A percentile compares a stretch with the other conserved stretches of the same genome.
phyloP scores from a whole-genome alignment of 441 rosid species.

The Mallotus japonicus region DNA sequence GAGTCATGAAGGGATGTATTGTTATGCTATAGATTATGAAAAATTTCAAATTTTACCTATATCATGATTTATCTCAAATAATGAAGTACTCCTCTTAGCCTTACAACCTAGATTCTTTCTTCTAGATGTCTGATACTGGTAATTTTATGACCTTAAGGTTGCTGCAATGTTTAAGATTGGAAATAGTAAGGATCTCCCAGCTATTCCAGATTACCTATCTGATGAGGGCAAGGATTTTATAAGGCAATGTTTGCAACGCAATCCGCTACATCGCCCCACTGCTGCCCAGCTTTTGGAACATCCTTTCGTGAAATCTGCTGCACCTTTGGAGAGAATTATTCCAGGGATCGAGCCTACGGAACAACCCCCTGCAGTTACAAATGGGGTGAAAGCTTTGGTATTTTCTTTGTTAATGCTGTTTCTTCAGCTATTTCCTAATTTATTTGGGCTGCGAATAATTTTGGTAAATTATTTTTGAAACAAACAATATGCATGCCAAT shows the following conservation, averaged over 20 bases:
- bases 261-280: slow-evolving; percentile 76
- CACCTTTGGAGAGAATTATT: slow-evolving; percentile 67
- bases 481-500: not conserved
- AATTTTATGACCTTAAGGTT: slow-evolving; percentile 26
- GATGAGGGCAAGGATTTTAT: slow-evolving; percentile 94
- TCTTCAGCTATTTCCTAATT: slow-evolving; percentile 3
- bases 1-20: slow-evolving; percentile 23
- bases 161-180: slow-evolving; percentile 98
- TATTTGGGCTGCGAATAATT: slow-evolving; percentile 6
- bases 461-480: not conserved
- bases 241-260: slow-evolving; percentile 75
- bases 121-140: slow-evolving; percentile 11
- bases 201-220: slow-evolving; percentile 86
- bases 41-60: no score
- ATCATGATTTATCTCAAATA: not conserved
- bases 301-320: slow-evolving; percentile 66
- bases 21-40: not conserved
- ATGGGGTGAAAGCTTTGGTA: slow-evolving; percentile 57
- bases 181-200: slow-evolving; percentile 96
- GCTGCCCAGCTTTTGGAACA: slow-evolving; percentile 84
- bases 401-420: slow-evolving; percentile 26
- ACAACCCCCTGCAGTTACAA: slow-evolving; percentile 39
- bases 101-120: not conserved
- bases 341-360: slow-evolving; percentile 43
- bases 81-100: not conserved